phyloP scores from a whole-genome alignment of 169 alveolate species.

The Hepatocystis sp. region DNA sequence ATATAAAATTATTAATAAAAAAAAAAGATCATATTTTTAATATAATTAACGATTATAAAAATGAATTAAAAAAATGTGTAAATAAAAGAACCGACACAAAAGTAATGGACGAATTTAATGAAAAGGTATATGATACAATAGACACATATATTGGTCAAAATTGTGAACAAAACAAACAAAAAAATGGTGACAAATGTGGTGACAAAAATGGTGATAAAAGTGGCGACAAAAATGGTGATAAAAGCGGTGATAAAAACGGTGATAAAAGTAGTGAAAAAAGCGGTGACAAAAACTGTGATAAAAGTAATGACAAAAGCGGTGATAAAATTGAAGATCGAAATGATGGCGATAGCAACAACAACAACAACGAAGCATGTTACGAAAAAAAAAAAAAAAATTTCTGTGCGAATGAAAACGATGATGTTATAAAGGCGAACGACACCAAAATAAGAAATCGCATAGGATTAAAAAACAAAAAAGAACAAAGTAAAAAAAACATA shows the following conservation, averaged over 20 bases:
- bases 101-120: no score
- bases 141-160: no score
- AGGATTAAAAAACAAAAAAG: constrained; percentile 22
- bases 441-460: constrained; percentile 4
- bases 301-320: neutral
- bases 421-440: neutral
- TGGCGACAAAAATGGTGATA: constrained; percentile 8
- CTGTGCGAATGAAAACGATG: neutral
- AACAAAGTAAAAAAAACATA: neutral
- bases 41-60: constrained; percentile 56
- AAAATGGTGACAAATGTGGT: no score
- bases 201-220: neutral
- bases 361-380: neutral
- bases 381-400: constrained; percentile 2
- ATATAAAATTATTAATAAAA: constrained; percentile 36
- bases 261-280: neutral
- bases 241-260: neutral
- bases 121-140: no score
- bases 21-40: constrained; percentile 23
- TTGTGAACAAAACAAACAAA: no score
- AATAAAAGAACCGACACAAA: no score
- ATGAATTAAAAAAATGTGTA: constrained; percentile 51
- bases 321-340: neutral
- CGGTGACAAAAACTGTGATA: neutral
- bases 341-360: constrained; percentile 3